These are phyloP conservation scores for Dactylorhiza incarnata DNA, from an alignment of 106 monocot species.

Conservation along the genomic window DNA sequence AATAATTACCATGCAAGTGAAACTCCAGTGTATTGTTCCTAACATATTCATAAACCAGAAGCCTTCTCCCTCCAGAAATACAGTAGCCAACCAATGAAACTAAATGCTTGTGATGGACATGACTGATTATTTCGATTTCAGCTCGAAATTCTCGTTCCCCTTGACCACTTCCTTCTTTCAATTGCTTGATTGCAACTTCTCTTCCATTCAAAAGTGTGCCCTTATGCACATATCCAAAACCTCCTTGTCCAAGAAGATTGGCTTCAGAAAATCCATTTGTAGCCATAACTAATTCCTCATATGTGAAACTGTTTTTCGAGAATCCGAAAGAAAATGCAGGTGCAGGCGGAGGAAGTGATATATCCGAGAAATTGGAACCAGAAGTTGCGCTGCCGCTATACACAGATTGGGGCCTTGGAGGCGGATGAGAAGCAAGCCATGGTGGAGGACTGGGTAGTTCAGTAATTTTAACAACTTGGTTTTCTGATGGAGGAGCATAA, in stretches of 20 bases:
- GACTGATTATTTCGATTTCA: conserved; percentile 49
- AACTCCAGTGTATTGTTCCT: conserved; percentile 44
- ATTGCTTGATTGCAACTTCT: conserved; percentile 51
- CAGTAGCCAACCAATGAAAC: conserved; percentile 58
- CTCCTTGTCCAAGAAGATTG: conserved; percentile 56
- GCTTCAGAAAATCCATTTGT: conserved; percentile 49
- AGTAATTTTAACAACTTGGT: neutral
- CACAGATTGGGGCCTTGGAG: neutral
- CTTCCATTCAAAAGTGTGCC: conserved; percentile 31
- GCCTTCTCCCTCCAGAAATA: conserved; percentile 29
- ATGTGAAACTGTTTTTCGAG: conserved; percentile 23
- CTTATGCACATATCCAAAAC: conserved; percentile 49
- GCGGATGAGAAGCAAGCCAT: conserved; percentile 7
- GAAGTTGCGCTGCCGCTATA: neutral
- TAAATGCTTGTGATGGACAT: conserved; percentile 48
- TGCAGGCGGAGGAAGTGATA: conserved; percentile 5
- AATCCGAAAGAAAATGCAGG: conserved; percentile 7
- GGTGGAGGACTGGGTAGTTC: conserved; percentile 5
- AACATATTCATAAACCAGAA: conserved; percentile 56
- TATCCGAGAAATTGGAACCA: conserved; percentile 11
- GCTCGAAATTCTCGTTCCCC: conserved; percentile 53
- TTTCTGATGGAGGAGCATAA: neutral
- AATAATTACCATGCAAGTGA: conserved; percentile 44
- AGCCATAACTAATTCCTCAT: conserved; percentile 35
- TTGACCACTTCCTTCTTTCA: conserved; percentile 35